Percentiles rank a stretch among this genome's conserved stretches.
Conservation (phyloP, 768 basidiomycete species). For the Trichaptum fuscoviolaceum region DNA sequence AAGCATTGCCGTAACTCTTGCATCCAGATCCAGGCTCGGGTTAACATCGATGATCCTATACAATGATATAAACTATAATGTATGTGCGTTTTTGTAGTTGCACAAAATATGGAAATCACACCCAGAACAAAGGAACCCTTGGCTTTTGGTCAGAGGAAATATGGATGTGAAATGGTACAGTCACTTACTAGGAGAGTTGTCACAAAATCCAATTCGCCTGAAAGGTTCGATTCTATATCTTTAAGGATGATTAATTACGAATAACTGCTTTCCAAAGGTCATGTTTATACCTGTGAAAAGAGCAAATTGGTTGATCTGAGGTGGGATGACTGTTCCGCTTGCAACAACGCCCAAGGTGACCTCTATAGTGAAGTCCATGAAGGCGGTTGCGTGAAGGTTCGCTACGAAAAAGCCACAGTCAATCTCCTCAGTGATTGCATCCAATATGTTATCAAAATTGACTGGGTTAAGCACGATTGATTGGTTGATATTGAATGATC, state of each 20-base stretch:
- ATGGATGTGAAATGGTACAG: no score
- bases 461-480: conserved; percentile 13
- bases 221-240: no score
- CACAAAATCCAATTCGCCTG: no score
- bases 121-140: no score
- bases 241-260: no score
- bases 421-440: no score
- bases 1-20: conserved; percentile 28
- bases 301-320: conserved; percentile 31
- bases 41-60: conserved; percentile 41
- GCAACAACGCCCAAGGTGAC: conserved; percentile 34
- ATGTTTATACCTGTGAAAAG: conserved; percentile 32
- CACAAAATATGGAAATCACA: conserved; percentile 12
- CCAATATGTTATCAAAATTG: no score
- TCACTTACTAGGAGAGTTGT: no score
- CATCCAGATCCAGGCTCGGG: conserved; percentile 19
- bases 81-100: no score
- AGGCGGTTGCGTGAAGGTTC: conserved; percentile 7
- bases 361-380: conserved; percentile 16
- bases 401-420: conserved; percentile 9
- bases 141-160: no score
- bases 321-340: conserved; percentile 41
- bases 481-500: conserved; percentile 16
- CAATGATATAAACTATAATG: background rate
- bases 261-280: no score